Conservation (phyloP, 2,329 filamentous ascomycete genomes). For the Zarea fungicola region DNA sequence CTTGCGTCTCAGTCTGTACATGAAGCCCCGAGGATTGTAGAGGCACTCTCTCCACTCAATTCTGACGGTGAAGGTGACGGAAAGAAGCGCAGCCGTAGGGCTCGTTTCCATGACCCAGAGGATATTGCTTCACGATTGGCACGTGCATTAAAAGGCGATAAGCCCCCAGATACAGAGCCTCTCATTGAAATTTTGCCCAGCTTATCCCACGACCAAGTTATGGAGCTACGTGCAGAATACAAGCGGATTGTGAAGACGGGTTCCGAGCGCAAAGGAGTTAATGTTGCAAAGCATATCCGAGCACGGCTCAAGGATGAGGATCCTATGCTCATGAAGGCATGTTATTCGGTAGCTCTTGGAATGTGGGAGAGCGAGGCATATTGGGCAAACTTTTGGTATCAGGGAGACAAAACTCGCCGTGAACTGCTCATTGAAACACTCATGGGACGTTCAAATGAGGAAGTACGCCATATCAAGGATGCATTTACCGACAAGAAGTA, state of each 20-base stretch:
- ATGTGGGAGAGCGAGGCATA: constrained; percentile 91
- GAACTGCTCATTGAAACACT: constrained; percentile 90
- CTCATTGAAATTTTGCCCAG: constrained; percentile 80
- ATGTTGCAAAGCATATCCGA: constrained; percentile 81
- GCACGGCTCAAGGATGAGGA: constrained; percentile 67
- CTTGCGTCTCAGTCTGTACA: constrained; percentile 42
- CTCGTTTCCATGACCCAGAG: constrained; percentile 78
- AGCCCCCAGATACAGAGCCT: constrained; percentile 60
- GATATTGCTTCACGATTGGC: constrained; percentile 74
- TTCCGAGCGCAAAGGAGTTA: constrained; percentile 67
- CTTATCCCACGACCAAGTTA: constrained; percentile 80
- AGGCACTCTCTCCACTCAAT: constrained; percentile 47
- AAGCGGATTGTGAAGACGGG: constrained; percentile 83
- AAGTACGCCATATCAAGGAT: constrained; percentile 81
- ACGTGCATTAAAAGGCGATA: constrained; percentile 64
- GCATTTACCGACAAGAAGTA: constrained; percentile 92
- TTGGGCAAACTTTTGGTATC: constrained; percentile 98
- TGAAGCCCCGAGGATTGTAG: constrained; percentile 44
- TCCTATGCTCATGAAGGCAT: constrained; percentile 79
- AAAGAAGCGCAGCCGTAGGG: constrained; percentile 50
- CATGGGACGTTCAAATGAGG: constrained; percentile 84
- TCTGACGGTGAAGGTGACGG: constrained; percentile 41
- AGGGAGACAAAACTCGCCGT: constrained; percentile 74
- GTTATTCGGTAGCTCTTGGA: constrained; percentile 84
- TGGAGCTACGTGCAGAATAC: constrained; percentile 82